Conservation (phyloP, 805 yeast species). For the Candida boidinii region DNA sequence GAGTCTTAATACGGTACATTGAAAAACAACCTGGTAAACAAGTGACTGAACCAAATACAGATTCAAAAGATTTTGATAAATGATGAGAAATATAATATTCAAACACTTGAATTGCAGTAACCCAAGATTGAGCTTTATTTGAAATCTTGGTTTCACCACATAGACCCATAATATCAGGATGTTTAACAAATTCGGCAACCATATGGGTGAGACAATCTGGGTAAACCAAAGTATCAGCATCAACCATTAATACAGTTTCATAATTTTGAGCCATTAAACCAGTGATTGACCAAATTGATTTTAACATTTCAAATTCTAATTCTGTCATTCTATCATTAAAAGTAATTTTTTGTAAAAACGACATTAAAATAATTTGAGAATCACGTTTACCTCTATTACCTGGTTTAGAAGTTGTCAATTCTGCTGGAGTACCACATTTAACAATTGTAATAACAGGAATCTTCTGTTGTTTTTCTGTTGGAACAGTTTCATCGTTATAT, state of each 20-base stretch:
- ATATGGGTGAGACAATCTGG: conserved; percentile 86
- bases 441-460: conserved; percentile 74
- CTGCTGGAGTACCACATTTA: conserved; percentile 83
- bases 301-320: conserved; percentile 70
- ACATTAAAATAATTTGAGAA: conserved; percentile 85
- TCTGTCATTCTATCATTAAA: conserved; percentile 94
- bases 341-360: conserved; percentile 77
- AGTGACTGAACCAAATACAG: conserved; percentile 92
- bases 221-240: conserved; percentile 85
- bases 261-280: conserved; percentile 79
- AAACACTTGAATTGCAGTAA: conserved; percentile 86
- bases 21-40: conserved; percentile 95
- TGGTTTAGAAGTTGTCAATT: conserved; percentile 62
- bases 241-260: conserved; percentile 84
- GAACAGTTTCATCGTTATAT: conserved; percentile 69
- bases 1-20: conserved; percentile 85
- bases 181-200: conserved; percentile 83
- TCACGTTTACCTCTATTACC: conserved; percentile 97
- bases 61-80: conserved; percentile 89
- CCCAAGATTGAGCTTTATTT: conserved; percentile 79
- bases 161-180: conserved; percentile 81
- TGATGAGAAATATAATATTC: conserved; percentile 92
- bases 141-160: conserved; percentile 94
- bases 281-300: conserved; percentile 71
- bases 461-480: conserved; percentile 74